Evolutionary conservation across 208 protist species (phyloP), one percentile per base, ranked within the genome.

Genomic region (Leishmania tropica): DNA sequence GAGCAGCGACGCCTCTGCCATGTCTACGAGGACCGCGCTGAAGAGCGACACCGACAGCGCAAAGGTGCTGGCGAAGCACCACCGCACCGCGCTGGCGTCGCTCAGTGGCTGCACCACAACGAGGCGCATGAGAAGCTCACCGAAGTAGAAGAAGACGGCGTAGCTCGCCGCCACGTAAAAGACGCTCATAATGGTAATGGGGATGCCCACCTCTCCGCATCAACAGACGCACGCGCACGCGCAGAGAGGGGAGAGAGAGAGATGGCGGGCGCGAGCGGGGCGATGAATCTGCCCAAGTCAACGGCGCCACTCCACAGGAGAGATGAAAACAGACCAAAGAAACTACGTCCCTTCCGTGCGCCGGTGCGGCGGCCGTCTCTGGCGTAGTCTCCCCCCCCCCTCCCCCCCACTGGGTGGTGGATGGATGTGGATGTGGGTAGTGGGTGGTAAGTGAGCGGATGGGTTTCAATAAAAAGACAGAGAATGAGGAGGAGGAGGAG

Each of bases 61-160:
- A 62, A 88, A 82, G 58, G 76, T 83, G 67, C 78, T 85, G 45
- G 81, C 81, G 60, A 88, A 88, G 78, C 74, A 80, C 65, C 76
- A 84, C 17, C 78, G 81, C 83, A 74, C 75, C 13, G 80, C 65
- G 28, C 65, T 78, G 65, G 73, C 62, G 24, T 83, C 70, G 8
- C 71, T 70, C 2, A 79, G 53, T n/a, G 76, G 54, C 67, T 85
- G 83, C 67, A 85, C 83, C 21, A 89, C 70, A 6, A 86, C 76
- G 2, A 83, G 85, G 24, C 77, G 64, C 81, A 88, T 85, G 51
- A 88, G 78, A 21, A 88, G 78, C 42, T 45, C 51, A 56, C 81
- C 85, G 35, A 84, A 40, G 76, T 86, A 82, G 82, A 67, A 86
- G 31, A 85, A 83, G 19, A 68, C 17, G 74, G 65, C 81, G 58